phyloP scores from a whole-genome alignment of 1,284 basidiomycete genomes.

The Sphaerobolus stellatus region DNA sequence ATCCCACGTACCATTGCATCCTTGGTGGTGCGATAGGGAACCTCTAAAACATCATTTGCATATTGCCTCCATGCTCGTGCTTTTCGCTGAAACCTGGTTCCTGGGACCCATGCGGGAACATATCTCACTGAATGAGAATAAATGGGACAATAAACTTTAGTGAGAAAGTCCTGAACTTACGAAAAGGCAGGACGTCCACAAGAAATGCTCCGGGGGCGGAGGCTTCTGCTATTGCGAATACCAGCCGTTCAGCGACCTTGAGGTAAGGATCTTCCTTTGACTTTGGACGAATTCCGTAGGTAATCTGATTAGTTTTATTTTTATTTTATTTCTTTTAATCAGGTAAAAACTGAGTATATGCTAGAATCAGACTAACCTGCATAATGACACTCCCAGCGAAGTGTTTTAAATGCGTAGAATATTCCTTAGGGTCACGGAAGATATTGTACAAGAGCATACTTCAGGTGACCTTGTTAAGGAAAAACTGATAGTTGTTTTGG shows the following conservation, averaged over 20 bases:
- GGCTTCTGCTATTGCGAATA: not conserved
- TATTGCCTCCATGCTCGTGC: not conserved
- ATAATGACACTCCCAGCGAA: not conserved
- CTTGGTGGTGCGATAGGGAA: not conserved
- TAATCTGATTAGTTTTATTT: not conserved
- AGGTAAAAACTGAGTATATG: no score
- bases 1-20: not conserved
- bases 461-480: no score
- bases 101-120: not conserved
- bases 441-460: not conserved
- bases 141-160: not conserved
- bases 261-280: not conserved
- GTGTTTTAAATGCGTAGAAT: not conserved
- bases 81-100: not conserved
- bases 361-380: no score
- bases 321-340: no score
- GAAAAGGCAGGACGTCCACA: not conserved
- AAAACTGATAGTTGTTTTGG: no score
- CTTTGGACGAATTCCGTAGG: not conserved
- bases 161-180: not conserved
- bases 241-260: not conserved
- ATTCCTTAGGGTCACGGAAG: not conserved
- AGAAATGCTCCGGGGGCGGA: not conserved
- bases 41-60: not conserved
- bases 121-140: not conserved